Base-by-base conservation (phyloP, 805 yeast species). In the Wickerhamiella azymoides region DNA sequence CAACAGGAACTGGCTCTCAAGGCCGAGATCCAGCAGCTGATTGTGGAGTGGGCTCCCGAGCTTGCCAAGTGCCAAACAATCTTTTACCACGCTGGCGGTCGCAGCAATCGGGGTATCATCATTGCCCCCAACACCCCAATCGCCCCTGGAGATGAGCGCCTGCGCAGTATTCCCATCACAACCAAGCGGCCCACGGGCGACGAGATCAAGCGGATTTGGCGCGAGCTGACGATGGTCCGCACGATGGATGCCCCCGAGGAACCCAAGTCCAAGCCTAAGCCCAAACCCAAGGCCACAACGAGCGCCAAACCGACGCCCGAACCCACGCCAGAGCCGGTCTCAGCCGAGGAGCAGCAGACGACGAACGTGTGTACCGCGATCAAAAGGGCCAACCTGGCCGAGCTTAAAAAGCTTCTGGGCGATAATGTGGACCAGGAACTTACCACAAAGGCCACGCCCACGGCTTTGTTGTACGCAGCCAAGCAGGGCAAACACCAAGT, bases 201-300 rank as follows among this genome's bases (percentile, higher is more conserved):
- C 2, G 97, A 88, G 59, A 65, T 92, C 53, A 83, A 79, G 56
- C 72, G 77, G 40, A 85, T 93, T 0, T 92, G 97, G 97, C 69
- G 74, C 24, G 79, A 80, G 52, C 66, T 92, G 47, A 68, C 86
- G 0, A 76, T 79, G 52, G 62, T 84, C 52, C 64, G 68, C 35
- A 58, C 75, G 1, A 61, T 72, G 6, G 73, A 74, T 9, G 62
- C 70, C n/a, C 89, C 94, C 1, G 65, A 69, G 51, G 62, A 68
- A 2, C 65, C 69, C 5, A 48, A 56, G 10, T 49, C 62, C 52
- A 57, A 61, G 17, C 16, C 46, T 8, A 38, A 38, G 40, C 45
- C 45, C 4, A 50, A 53, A 44, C 40, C 57, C 49, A 50, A 56
- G 50, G n/a, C n/a, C n/a, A n/a, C n/a, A n/a, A n/a, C n/a, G n/a